Evolutionary conservation across 306 rosid genomes (phyloP), one percentile per base, ranked within the genome.

Genomic region (Prunus kanzakura): DNA sequence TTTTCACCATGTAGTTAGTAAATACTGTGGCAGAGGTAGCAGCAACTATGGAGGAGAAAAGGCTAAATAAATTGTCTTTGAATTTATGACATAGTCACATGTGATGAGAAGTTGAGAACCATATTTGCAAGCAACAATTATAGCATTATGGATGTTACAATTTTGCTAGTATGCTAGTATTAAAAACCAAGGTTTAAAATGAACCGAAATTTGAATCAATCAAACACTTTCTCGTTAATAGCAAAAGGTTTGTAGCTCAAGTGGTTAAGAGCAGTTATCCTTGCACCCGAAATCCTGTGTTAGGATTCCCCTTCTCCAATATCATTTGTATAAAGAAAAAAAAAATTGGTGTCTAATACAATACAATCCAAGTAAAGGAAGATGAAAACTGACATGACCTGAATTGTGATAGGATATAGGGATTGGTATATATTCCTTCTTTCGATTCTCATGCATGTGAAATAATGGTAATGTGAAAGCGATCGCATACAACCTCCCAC

Each of bases 371-470:
- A 27, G 52, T 14, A 27, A 35, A 30, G 41, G 64, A 72, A 56
- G 41, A 66, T 14, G 13, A 58, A 67, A 22, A 27, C 10, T 30
- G 75, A 25, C 80, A 45, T 45, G 69, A 35, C 32, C 3, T 58
- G 22, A 58, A 52, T 64, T 18, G 23, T 2, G 25, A 35, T 19
- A 54, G 35, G 70, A 47, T 20, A 8, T 22, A 10, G 14, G 25
- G 8, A 14, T 64, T 38, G 8, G 8, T 57, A 58, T 23, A 55
- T 32, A 3, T 19, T 4, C 16, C n/a, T 57, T 67, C 23, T 41
- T n/a, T 23, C 20, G 66, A 51, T 62, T 45, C 30, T 46, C 38
- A 55, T 45, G 46, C 91, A 86, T 85, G 89, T 86, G 88, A 88
- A 49, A 30, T 50, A 27, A 16, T 11, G 19, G 69, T 23, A 66